Evolutionary conservation across 345 rosid genomes (phyloP), one percentile per base, ranked within the genome.

Genomic region (Rhodamnia rubescens): DNA sequence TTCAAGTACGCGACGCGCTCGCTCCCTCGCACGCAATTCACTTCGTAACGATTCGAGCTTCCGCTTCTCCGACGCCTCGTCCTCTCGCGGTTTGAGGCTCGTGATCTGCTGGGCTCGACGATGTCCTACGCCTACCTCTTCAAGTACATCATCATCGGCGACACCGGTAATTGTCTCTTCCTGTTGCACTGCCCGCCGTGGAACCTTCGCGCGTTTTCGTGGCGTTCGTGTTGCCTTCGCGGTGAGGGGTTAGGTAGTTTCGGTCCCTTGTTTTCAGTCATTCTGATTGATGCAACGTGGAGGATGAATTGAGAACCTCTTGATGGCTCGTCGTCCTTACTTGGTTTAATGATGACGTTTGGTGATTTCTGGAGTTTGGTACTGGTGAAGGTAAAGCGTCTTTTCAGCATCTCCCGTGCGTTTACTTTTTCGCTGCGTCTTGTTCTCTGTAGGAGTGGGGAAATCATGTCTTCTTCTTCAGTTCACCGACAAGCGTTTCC

Each of bases 401-500:
- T 20, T 69, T 36, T 18, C 26, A 9, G 80, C 47, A 36, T 36
- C 7, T 18, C 26, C 13, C 7, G 12, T 21, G 47, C 18, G 80
- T 36, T 69, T 69, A 69, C 80, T 69, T 69, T 69, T 36, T 69
- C 13, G 10, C 9, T 53, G 59, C 69, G 7, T 40, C 26, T 85
- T 32, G 52, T 56, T 57, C 47, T 52, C 40, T 83, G 47, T 85
- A 96, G 98, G 99, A 69, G 99, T 98, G 8, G 99, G 99, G 26
- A 98, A 98, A 90, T 98, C 99, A 59, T 98, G 99, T 82, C 98
- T 97, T 81, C 91, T 97, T 57, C 96, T 97, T 21, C 99, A 97
- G 95, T 97, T 97, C 89, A 95, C 98, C 36, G 98, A 97, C 91
- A 96, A 97, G 91, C 92, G 99, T 89, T 97, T 97, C 89, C 98